Conservation (phyloP, 2,329 filamentous ascomycete genomes). For the Coniella vitis region DNA sequence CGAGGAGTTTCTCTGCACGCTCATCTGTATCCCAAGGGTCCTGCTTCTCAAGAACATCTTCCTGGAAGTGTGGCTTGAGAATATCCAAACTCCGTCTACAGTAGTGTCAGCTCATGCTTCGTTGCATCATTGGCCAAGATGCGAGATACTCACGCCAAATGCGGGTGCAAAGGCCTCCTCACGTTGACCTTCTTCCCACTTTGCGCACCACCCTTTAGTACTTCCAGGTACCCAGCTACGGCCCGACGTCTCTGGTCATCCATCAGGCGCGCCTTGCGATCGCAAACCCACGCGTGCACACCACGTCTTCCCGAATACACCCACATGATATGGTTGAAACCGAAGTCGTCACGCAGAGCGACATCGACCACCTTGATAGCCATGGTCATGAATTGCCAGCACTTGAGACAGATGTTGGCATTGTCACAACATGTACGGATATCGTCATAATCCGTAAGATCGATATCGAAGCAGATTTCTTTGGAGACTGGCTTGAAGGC, state of each 20-base stretch:
- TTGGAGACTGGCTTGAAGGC: constrained; percentile 85
- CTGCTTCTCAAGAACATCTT: constrained; percentile 74
- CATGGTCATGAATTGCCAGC: constrained; percentile 98
- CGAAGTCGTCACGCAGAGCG: constrained; percentile 87
- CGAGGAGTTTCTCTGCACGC: constrained; percentile 69
- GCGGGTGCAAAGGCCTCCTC: constrained; percentile 80
- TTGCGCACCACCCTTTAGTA: constrained; percentile 80
- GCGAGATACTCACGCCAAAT: constrained; percentile 57
- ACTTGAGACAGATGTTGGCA: constrained; percentile 87
- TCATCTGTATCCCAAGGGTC: constrained; percentile 73
- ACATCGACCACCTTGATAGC: constrained; percentile 88
- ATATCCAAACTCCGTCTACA: constrained; percentile 73
- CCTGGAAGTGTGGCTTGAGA: constrained; percentile 75
- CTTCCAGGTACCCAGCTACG: constrained; percentile 82
- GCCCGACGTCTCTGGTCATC: constrained; percentile 80
- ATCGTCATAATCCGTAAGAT: constrained; percentile 97
- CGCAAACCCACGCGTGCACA: constrained; percentile 97
- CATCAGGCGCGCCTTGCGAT: constrained; percentile 75
- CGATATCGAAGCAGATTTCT: constrained; percentile 97
- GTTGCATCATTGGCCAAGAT: not conserved
- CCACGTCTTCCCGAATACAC: constrained; percentile 96
- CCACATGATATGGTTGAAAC: constrained; percentile 95
- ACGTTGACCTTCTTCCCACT: constrained; percentile 82
- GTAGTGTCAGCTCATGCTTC: constrained; percentile 15
- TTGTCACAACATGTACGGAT: constrained; percentile 92